Conservation (phyloP, 129 eudicot genomes). For the Tagetes patula region DNA sequence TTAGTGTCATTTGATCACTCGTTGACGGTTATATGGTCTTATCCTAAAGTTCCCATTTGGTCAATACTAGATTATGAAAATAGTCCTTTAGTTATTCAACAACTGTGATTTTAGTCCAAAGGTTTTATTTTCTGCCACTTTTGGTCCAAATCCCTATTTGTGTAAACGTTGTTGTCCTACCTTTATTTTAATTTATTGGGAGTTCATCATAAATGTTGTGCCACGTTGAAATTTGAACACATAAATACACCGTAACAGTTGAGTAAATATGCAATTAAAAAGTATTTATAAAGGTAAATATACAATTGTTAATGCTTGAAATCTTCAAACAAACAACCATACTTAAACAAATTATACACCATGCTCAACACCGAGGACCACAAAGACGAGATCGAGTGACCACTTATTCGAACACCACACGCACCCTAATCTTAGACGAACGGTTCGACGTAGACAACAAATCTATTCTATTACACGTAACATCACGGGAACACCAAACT, state of each 20-base stretch:
- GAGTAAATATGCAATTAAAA: too few relatives aligned
- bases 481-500: constrained; percentile 18
- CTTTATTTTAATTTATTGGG: neutral
- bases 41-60: neutral
- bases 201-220: neutral
- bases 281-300: too few relatives aligned
- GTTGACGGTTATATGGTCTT: constrained; percentile 6
- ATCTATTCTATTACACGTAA: neutral
- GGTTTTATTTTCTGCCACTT: neutral
- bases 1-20: neutral
- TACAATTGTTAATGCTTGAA: too few relatives aligned
- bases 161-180: neutral
- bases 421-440: neutral
- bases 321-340: neutral
- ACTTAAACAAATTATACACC: neutral
- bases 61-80: neutral
- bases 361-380: neutral
- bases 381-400: neutral
- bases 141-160: neutral
- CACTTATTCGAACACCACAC: neutral
- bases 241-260: too few relatives aligned
- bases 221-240: too few relatives aligned
- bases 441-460: neutral
- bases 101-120: neutral
- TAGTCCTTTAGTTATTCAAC: constrained; percentile 1